A percentile compares a stretch with the other conserved stretches of the same genome.
phyloP scores from a whole-genome alignment of 2,329 filamentous ascomycete genomes.

The Alternaria triticimaculans region DNA sequence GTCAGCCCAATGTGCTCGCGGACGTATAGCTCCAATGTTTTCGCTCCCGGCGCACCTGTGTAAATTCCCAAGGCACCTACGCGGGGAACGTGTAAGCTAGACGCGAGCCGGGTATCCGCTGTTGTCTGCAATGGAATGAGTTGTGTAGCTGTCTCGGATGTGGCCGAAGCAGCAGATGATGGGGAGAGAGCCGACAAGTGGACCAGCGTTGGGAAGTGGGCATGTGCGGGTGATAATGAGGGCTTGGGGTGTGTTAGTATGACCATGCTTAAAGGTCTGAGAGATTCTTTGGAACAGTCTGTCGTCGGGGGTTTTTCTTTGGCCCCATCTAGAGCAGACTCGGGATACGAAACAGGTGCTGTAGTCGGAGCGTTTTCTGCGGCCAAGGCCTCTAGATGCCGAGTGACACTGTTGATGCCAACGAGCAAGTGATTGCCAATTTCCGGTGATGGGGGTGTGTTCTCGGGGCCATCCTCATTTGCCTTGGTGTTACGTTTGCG shows the following conservation, averaged over 20 bases:
- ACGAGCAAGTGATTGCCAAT: constrained; percentile 66
- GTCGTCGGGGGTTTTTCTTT: neutral
- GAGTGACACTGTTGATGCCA: constrained; percentile 69
- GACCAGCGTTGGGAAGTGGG: constrained; percentile 43
- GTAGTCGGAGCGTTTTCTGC: constrained; percentile 25
- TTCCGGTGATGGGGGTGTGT: constrained; percentile 52
- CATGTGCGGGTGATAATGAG: constrained; percentile 40
- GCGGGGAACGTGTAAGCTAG: constrained; percentile 65
- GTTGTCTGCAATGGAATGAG: constrained; percentile 69
- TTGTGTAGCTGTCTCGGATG: constrained; percentile 52
- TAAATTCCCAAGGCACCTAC: constrained; percentile 69
- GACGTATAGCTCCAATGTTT: constrained; percentile 64
- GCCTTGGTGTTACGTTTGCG: constrained; percentile 34
- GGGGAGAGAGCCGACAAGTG: constrained; percentile 29
- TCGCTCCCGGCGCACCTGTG: constrained; percentile 63
- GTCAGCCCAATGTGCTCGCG: constrained; percentile 60
- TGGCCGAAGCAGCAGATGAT: neutral
- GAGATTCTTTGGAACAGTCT: neutral
- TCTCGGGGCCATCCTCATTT: constrained; percentile 2
- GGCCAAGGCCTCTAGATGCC: constrained; percentile 60
- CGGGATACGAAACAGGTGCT: neutral
- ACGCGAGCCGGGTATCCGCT: constrained; percentile 64
- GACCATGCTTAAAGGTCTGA: constrained; percentile 30
- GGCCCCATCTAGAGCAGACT: neutral
- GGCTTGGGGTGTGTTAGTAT: constrained; percentile 44